These are phyloP conservation scores for Salix koriyanagi DNA, from an alignment of 345 rosid species.

Conservation along the genomic window DNA sequence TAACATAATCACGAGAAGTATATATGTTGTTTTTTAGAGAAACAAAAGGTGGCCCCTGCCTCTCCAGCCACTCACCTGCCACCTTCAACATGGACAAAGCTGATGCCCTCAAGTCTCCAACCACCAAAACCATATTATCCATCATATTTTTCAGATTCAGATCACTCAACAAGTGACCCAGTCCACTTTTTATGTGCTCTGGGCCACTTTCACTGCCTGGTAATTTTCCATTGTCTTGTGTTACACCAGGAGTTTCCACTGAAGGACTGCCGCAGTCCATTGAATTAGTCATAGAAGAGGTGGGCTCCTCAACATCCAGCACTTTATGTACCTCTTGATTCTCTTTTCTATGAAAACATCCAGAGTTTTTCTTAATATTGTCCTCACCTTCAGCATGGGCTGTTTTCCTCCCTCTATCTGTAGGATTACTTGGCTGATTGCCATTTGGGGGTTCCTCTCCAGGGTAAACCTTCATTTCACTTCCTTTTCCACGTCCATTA, in stretches of 20 bases:
- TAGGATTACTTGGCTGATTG: slow-evolving; percentile 31
- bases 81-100: slow-evolving; percentile 32
- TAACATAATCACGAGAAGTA: slow-evolving; percentile 44
- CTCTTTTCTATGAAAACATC: slow-evolving; percentile 28
- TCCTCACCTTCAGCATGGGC: slow-evolving; percentile 31
- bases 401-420: slow-evolving; percentile 13
- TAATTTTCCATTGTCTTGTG: slow-evolving; percentile 34
- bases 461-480: slow-evolving; percentile 37
- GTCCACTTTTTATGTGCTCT: slow-evolving; percentile 29
- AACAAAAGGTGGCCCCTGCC: slow-evolving; percentile 46
- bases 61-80: slow-evolving; percentile 56
- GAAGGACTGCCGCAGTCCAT: slow-evolving; percentile 32
- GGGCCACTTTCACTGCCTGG: slow-evolving; percentile 30
- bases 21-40: slow-evolving; percentile 32
- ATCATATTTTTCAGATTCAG: slow-evolving; percentile 43
- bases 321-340: slow-evolving; percentile 34
- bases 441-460: slow-evolving; percentile 45
- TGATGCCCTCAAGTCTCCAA: slow-evolving; percentile 44
- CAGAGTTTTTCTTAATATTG: slow-evolving; percentile 22
- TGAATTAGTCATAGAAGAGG: slow-evolving; percentile 25
- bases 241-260: slow-evolving; percentile 20
- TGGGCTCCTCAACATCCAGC: slow-evolving; percentile 28
- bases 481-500: slow-evolving; percentile 42
- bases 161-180: slow-evolving; percentile 38
- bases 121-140: slow-evolving; percentile 35